Evolutionary conservation across 345 rosid species (phyloP).

Genomic region (Sisymbrium altissimum): DNA sequence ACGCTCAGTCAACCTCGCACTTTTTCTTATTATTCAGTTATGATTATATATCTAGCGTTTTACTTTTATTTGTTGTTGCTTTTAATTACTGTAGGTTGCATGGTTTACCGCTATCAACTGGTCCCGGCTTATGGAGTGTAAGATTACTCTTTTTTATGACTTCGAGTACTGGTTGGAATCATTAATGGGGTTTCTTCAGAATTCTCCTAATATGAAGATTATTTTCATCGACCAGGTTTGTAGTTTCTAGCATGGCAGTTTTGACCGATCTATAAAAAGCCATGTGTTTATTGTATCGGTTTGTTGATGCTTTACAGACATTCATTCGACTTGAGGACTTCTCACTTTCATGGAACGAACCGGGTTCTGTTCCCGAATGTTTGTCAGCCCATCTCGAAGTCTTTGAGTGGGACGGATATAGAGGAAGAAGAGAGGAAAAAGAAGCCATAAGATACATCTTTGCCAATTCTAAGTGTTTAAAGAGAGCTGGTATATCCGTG

Average conservation of each 20-base stretch:
- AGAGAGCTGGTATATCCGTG: background rate
- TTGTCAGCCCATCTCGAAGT: background rate
- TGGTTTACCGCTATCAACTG: background rate
- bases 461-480: background rate
- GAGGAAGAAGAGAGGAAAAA: background rate
- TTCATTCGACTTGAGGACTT: background rate
- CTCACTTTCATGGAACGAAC: background rate
- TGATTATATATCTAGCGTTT: background rate
- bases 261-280: background rate
- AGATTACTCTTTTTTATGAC: background rate
- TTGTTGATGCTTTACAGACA: background rate
- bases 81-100: background rate
- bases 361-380: background rate
- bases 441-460: background rate
- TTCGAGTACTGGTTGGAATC: background rate
- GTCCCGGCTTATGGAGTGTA: background rate
- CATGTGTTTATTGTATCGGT: background rate
- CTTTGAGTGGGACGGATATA: background rate
- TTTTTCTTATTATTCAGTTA: no score
- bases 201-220: background rate
- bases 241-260: background rate
- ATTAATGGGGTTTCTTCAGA: background rate
- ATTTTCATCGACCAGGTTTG: background rate
- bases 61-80: background rate
- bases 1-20: background rate